Evolutionary conservation across 768 basidiomycete genomes (phyloP).

Genomic region (Mycena kentingensis): DNA sequence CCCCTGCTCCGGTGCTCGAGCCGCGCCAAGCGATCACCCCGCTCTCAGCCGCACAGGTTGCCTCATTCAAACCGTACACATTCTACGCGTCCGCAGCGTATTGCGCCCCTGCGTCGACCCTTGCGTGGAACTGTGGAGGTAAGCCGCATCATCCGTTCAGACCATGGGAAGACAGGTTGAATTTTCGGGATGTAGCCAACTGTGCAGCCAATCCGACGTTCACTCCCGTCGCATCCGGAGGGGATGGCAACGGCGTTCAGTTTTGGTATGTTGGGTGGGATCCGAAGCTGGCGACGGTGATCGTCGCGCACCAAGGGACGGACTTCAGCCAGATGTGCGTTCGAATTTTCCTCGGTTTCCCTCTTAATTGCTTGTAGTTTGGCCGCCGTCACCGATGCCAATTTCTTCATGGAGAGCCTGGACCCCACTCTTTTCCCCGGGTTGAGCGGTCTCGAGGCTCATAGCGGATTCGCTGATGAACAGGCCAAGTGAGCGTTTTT

Average conservation of each 20-base stretch:
- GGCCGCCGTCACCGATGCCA: slow-evolving; percentile 41
- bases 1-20: not conserved
- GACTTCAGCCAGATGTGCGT: slow-evolving; percentile 38
- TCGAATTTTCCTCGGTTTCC: not conserved
- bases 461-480: slow-evolving; percentile 45
- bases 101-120: slow-evolving; percentile 40
- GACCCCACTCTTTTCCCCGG: slow-evolving; percentile 49
- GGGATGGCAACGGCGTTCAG: slow-evolving; percentile 46
- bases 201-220: slow-evolving; percentile 53
- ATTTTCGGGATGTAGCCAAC: slow-evolving; percentile 36
- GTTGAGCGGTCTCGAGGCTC: slow-evolving; percentile 42
- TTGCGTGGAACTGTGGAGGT: slow-evolving; percentile 52
- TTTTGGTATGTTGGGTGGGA: slow-evolving; percentile 40
- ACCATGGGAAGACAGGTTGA: not conserved
- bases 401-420: slow-evolving; percentile 34
- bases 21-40: slow-evolving; percentile 19
- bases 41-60: slow-evolving; percentile 37
- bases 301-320: slow-evolving; percentile 49
- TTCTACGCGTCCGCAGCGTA: slow-evolving; percentile 47
- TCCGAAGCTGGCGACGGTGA: slow-evolving; percentile 36
- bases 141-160: slow-evolving; percentile 10
- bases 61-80: slow-evolving; percentile 41
- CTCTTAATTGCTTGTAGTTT: slow-evolving; percentile 26
- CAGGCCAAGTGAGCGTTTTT: slow-evolving; percentile 39
- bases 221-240: slow-evolving; percentile 45